phyloP scores from a whole-genome alignment of 345 rosid genomes.

The Pelargonium nanum region DNA sequence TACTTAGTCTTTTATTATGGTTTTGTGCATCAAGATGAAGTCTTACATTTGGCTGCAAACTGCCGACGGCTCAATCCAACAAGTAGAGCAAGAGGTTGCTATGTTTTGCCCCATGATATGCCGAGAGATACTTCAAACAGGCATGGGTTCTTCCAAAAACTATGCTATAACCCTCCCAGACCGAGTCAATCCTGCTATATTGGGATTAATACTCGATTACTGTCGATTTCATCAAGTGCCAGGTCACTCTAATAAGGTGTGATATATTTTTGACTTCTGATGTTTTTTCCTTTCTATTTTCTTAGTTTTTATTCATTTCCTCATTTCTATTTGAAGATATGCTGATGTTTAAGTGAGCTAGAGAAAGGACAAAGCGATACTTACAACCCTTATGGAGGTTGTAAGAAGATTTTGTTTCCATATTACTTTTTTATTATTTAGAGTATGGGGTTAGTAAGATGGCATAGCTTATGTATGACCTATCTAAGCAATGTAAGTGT shows the following conservation, averaged over 20 bases:
- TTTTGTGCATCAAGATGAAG: constrained; percentile 38
- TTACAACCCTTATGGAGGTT: not conserved
- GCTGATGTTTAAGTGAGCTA: not conserved
- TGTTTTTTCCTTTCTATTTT: not conserved
- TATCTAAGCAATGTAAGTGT: no score
- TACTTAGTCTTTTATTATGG: not conserved
- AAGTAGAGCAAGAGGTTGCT: constrained; percentile 88
- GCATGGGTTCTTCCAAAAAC: constrained; percentile 76
- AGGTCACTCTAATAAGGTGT: constrained; percentile 74
- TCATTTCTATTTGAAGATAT: not conserved
- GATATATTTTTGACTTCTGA: not conserved
- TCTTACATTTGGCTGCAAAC: constrained; percentile 86
- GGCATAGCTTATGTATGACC: not conserved
- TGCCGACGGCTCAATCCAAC: constrained; percentile 77
- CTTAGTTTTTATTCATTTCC: not conserved
- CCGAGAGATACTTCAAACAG: constrained; percentile 60
- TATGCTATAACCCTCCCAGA: constrained; percentile 76
- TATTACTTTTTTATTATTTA: no score
- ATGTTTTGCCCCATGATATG: constrained; percentile 90
- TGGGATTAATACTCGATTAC: constrained; percentile 76
- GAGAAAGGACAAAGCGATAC: not conserved
- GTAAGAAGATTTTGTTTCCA: not conserved
- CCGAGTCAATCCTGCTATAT: constrained; percentile 62
- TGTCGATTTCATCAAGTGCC: constrained; percentile 79
- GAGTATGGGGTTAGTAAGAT: not conserved